A percentile compares a stretch with the other conserved stretches of the same genome.
Conservation (phyloP, 345 rosid species). For the Hypericum androsaemum region DNA sequence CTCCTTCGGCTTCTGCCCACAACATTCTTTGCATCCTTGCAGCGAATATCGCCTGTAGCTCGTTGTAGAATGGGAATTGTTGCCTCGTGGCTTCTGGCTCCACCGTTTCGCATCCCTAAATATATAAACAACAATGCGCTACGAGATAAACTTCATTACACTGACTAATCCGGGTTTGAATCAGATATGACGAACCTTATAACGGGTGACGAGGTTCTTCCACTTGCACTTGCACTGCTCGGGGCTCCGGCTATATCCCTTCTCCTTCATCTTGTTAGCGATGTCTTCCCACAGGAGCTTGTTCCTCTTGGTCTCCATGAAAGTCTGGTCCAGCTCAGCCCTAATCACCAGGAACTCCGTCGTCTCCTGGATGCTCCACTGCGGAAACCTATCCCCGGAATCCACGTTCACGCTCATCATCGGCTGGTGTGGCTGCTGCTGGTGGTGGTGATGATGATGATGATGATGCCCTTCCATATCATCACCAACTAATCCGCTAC, state of each 20-base stretch:
- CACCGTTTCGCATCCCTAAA: slow-evolving; percentile 50
- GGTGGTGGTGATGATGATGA: too few species aligned
- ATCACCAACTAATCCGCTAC: too few species aligned
- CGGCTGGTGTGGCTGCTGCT: too few species aligned
- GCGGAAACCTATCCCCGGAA: slow-evolving; percentile 6
- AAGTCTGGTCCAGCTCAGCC: slow-evolving; percentile 42
- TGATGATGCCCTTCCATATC: too few species aligned
- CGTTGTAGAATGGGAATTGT: slow-evolving; percentile 46
- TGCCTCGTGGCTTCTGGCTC: slow-evolving; percentile 32
- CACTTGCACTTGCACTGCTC: slow-evolving; percentile 62
- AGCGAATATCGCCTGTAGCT: slow-evolving; percentile 36
- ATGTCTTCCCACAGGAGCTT: slow-evolving; percentile 46
- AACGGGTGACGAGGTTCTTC: slow-evolving; percentile 53
- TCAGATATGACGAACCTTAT: slow-evolving; percentile 29
- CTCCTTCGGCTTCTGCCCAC: not conserved
- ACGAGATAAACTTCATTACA: too few species aligned
- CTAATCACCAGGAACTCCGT: slow-evolving; percentile 35
- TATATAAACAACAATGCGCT: not conserved
- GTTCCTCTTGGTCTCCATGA: slow-evolving; percentile 39
- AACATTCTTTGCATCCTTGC: slow-evolving; percentile 29
- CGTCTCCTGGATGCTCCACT: slow-evolving; percentile 50
- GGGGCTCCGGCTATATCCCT: slow-evolving; percentile 36
- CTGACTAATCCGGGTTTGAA: too few species aligned
- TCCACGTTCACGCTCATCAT: too few species aligned
- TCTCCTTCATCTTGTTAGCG: slow-evolving; percentile 33